Base-by-base conservation (phyloP, 2,329 filamentous ascomycete genomes). In the Cladosporium sp. region DNA sequence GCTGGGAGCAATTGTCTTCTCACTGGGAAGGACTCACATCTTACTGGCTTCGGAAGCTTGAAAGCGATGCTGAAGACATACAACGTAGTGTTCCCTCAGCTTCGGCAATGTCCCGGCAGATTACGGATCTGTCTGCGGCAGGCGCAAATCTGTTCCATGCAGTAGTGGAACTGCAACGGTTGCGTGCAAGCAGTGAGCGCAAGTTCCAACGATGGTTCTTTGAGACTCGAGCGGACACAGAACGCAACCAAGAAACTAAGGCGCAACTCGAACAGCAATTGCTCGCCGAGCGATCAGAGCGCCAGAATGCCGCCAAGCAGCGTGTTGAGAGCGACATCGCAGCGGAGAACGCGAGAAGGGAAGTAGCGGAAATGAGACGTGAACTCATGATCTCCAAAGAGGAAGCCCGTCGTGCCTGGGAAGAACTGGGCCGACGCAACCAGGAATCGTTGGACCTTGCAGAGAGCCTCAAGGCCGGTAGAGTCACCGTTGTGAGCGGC, bases 121-220 rank as follows among this genome's bases (percentile, higher is more conserved):
- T 99, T 62, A 97, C 92, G 0, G 95, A 99, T 76, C 84, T 99
- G n/a, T 97, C 95, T 29, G 95, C 95, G 8, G 95, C 95, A 0
- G 95, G 95, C 14, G 95, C 95, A 5, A 99, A 99, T 72, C 84
- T 99, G 0, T 99, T 99, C 78, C 95, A 99, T 77, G 95, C 95
- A 11, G 93, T 99, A 0, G 95, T 99, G 3, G 95, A 99, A 78
- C 82, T 99, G 55, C 95, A 99, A 77, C 89, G 95, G 33, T 84
- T 99, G 29, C 90, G 95, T 52, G 95, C 95, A 44, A 97, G 93
- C 65, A 98, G 94, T 0, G 95, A 99, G 78, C 89, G 95, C 69
- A 98, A 98, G 77, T 99, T 99, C 73, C 95, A 99, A 79, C 87
- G 95, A 60, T 99, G 95, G 95, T 98, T 98, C 80, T 97, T 96